Conservation (phyloP, 2,329 filamentous ascomycete species). For the Fusarium marasasianum region DNA sequence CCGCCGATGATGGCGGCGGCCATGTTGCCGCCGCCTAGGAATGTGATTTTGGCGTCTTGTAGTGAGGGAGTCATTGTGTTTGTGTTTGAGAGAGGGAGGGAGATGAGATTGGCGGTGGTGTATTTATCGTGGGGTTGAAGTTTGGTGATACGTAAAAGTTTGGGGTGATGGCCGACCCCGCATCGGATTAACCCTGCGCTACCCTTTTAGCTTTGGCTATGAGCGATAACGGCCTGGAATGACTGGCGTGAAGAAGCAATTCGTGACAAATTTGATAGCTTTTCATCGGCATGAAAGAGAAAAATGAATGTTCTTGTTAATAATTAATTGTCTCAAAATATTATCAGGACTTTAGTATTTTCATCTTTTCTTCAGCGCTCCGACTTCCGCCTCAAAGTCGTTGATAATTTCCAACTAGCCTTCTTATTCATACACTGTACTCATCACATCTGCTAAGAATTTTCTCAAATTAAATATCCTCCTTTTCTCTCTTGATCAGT, state of each 20-base stretch:
- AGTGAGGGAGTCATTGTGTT: constrained; percentile 42
- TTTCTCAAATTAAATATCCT: too few relatives aligned
- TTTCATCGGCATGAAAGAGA: neutral
- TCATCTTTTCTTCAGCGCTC: neutral
- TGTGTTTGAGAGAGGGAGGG: neutral
- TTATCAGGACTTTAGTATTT: accelerated
- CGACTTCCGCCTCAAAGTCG: neutral
- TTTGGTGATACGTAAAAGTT: constrained; percentile 27
- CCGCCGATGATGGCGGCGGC: constrained; percentile 62
- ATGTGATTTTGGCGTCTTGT: constrained; percentile 48
- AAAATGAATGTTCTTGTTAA: accelerated
- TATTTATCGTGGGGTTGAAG: constrained; percentile 19
- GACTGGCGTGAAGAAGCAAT: neutral
- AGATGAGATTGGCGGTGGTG: neutral
- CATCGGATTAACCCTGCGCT: constrained; percentile 34
- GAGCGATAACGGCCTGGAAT: constrained; percentile 22
- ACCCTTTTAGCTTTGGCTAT: constrained; percentile 12
- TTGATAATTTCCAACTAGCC: too few relatives aligned
- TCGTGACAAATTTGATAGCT: neutral
- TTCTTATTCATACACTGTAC: too few relatives aligned
- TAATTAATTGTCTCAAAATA: neutral
- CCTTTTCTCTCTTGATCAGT: neutral
- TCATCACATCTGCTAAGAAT: neutral
- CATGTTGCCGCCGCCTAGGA: constrained; percentile 62
- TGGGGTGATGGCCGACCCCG: constrained; percentile 28